Percentiles rank a stretch among this genome's conserved stretches.
phyloP scores from a whole-genome alignment of 176 grass and related monocot genomes.

The Paspalum notatum region DNA sequence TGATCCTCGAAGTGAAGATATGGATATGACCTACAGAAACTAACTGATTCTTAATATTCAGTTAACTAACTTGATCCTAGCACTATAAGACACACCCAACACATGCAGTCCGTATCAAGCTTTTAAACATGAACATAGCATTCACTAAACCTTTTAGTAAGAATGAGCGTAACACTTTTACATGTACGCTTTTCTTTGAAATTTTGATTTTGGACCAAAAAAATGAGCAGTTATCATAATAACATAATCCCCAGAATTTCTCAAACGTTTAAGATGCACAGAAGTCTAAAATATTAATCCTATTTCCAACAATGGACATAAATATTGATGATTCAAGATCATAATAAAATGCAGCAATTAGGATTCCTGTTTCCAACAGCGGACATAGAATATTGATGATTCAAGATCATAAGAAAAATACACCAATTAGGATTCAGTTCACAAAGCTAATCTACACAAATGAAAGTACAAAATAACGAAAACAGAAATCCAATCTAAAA shows the following conservation, averaged over 20 bases:
- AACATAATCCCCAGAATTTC: too few species aligned
- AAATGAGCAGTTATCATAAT: too few species aligned
- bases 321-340: background rate
- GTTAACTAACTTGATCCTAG: too few species aligned
- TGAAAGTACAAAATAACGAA: background rate
- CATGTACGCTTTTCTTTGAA: too few species aligned
- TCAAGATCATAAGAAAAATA: background rate
- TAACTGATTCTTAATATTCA: background rate
- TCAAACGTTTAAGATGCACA: too few species aligned
- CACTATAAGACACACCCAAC: too few species aligned
- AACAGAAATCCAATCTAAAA: background rate
- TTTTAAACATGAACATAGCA: too few species aligned
- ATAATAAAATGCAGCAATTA: too few species aligned
- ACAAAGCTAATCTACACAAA: too few species aligned
- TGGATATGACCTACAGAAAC: background rate
- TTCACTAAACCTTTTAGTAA: too few species aligned
- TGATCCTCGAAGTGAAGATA: background rate
- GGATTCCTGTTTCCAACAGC: background rate
- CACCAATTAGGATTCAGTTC: background rate
- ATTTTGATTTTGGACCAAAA: too few species aligned
- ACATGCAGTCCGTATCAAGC: background rate
- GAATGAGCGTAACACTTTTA: too few species aligned
- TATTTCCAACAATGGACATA: background rate
- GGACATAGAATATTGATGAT: background rate
- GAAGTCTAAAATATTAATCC: background rate